A percentile compares a stretch with the other conserved stretches of the same genome.
phyloP scores from a whole-genome alignment of 1,284 basidiomycete species.

The Gastroboletus turbinatus region DNA sequence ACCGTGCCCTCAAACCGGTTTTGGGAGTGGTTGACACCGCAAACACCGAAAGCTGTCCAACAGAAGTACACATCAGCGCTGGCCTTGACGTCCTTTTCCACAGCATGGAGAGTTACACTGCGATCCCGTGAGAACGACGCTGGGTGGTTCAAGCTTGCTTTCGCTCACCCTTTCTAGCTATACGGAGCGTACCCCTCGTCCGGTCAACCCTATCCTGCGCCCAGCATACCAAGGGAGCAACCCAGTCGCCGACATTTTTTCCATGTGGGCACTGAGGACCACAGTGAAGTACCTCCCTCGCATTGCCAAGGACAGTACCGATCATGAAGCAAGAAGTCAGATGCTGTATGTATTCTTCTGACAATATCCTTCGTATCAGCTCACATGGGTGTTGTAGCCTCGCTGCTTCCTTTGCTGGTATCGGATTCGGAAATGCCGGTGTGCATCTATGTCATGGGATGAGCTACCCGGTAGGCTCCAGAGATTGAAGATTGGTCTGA shows the following conservation, averaged over 20 bases:
- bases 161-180: conserved; percentile 51
- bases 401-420: conserved; percentile 90
- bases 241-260: conserved; percentile 95
- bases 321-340: conserved; percentile 83
- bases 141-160: background rate
- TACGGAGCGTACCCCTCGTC: conserved; percentile 85
- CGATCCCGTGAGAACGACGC: conserved; percentile 65
- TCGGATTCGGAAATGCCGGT: conserved; percentile 94
- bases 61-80: conserved; percentile 86
- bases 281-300: conserved; percentile 90
- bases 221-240: conserved; percentile 97
- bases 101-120: conserved; percentile 90
- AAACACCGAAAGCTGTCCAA: conserved; percentile 84
- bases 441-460: conserved; percentile 91
- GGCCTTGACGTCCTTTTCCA: conserved; percentile 96
- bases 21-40: conserved; percentile 81
- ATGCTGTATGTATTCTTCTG: conserved; percentile 70
- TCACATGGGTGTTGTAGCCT: conserved; percentile 45
- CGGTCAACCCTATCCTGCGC: conserved; percentile 85
- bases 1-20: conserved; percentile 85
- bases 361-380: background rate
- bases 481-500: background rate
- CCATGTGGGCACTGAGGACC: conserved; percentile 90
- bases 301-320: conserved; percentile 77
- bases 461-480: conserved; percentile 67